Evolutionary conservation across 192 early-diverging fungal genomes (phyloP), one percentile per base, ranked within the genome.

Genomic region (Umbelopsis sp.): DNA sequence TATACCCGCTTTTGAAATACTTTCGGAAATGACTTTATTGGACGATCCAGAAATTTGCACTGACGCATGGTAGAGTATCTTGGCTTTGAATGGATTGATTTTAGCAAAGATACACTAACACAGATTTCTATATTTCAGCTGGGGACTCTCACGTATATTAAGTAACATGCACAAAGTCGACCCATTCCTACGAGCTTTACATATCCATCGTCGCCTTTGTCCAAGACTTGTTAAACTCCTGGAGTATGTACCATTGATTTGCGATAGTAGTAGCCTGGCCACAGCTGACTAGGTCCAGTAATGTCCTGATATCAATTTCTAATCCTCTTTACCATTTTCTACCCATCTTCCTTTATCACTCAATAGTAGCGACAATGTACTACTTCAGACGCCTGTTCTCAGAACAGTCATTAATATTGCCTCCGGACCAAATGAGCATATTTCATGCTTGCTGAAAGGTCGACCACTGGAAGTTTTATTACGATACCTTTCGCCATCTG

Each of bases 101-200:
- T 3, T 32, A 73, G 24, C 36, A 68, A 45, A 9, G 45, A 17
- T 17, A 43, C n/a, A 38, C 17, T 38, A 38, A 43, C 25, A 31
- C 4, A n/a, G 3, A 22, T 8, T 25, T 38, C 0, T 24, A 47
- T 65, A 24, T 29, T 14, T 32, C 50, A 79, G 79, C 25, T 76
- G 74, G 74, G 79, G 74, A 20, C 34, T 80, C 20, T 80, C 74
- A 21, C 65, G 79, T 47, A 68, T 80, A 29, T 45, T 80, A 16
- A 75, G 71, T 34, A 80, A 72, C 44, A 80, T 80, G 79, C 79
- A 80, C 49, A 71, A 80, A 34, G 79, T 76, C 1, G 31, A 26
- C 25, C 25, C 16, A 21, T 80, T 80, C 41, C 66, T 73, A 36
- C 22, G 62, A 8, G 16, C 71, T 12, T 24, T 56, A 4, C 34